phyloP scores from a whole-genome alignment of 768 basidiomycete genomes.

The Naganishia onofrii region DNA sequence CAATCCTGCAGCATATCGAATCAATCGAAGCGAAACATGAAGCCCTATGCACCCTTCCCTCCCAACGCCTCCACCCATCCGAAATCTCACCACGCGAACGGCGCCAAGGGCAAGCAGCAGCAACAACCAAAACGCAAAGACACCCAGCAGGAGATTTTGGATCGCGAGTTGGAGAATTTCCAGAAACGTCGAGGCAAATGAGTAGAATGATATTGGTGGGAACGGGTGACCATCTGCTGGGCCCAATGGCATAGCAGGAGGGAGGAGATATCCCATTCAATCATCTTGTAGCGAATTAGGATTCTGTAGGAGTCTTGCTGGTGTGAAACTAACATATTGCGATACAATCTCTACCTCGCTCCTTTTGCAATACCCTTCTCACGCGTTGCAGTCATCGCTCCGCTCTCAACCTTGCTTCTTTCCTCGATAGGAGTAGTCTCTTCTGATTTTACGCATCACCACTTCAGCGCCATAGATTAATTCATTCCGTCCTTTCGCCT shows the following conservation, averaged over 20 bases:
- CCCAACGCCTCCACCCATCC: slow-evolving; percentile 5
- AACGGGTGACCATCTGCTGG: neutral
- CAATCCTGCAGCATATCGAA: slow-evolving; percentile 10
- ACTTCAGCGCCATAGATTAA: neutral
- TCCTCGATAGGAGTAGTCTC: neutral
- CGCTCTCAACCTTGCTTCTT: neutral
- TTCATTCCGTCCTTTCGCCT: neutral
- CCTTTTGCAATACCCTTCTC: too few relatives aligned
- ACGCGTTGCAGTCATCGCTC: neutral
- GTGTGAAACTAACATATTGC: neutral
- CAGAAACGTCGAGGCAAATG: slow-evolving; percentile 16
- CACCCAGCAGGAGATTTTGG: slow-evolving; percentile 16
- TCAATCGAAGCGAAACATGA: slow-evolving; percentile 19
- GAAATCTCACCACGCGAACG: neutral
- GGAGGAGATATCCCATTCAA: neutral
- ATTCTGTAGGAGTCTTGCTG: neutral
- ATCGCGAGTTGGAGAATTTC: slow-evolving; percentile 14
- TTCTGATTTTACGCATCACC: neutral
- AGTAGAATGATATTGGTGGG: neutral
- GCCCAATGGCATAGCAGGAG: neutral
- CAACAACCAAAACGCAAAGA: slow-evolving; percentile 19
- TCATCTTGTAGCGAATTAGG: neutral
- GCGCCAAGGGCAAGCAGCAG: neutral
- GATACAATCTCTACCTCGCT: neutral
- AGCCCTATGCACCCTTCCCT: slow-evolving; percentile 14